Percentiles rank a stretch among this genome's conserved stretches.
Evolutionary conservation across 257 asterid species (phyloP).

Genomic region (Phtheirospermum japonicum): DNA sequence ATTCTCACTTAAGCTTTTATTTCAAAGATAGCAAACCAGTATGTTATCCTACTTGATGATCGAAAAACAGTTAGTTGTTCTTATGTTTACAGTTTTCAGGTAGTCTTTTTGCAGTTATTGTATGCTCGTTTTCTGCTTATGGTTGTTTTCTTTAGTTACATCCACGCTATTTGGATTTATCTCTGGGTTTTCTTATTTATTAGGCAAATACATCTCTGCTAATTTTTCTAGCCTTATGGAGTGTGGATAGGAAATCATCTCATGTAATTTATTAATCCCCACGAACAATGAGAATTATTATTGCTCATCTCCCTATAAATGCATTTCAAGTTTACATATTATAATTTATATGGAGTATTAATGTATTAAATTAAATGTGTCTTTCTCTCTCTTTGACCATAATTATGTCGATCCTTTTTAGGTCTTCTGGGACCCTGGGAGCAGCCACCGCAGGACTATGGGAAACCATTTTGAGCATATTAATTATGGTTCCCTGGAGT

Average conservation of each 20-base stretch:
- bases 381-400: constrained; percentile 10
- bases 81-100: too few species aligned
- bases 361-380: not conserved
- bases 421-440: constrained; percentile 69
- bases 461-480: constrained; percentile 54
- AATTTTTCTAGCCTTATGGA: constrained; percentile 3
- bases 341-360: not conserved
- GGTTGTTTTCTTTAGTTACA: constrained; percentile 5
- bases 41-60: not conserved
- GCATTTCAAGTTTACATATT: constrained; percentile 14
- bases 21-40: not conserved
- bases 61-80: too few species aligned
- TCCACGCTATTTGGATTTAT: not conserved
- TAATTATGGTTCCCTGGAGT: constrained; percentile 34
- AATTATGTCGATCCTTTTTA: constrained; percentile 30
- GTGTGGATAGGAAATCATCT: constrained; percentile 16
- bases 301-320: not conserved
- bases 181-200: not conserved
- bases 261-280: not conserved
- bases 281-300: not conserved
- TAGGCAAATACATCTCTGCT: not conserved
- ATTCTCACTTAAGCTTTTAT: constrained; percentile 4
- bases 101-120: too few species aligned
- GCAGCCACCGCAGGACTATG: constrained; percentile 64
- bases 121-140: too few species aligned